phyloP scores from a whole-genome alignment of 2,329 filamentous ascomycete species.

The Curvularia verruculosa region DNA sequence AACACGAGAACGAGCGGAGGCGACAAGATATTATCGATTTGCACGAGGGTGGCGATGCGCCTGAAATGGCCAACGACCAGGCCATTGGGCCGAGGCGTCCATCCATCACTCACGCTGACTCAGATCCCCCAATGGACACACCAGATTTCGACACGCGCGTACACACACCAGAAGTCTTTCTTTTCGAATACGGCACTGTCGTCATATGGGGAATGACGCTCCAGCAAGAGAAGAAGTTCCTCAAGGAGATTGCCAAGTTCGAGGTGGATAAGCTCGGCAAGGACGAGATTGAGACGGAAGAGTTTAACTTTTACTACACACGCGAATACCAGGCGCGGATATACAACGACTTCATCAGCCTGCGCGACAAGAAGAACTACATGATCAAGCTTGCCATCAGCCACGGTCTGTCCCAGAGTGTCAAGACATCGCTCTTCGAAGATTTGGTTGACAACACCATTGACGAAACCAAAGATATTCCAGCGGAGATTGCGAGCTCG shows the following conservation, averaged over 20 bases:
- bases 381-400: slow-evolving; percentile 98
- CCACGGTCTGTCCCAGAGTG: slow-evolving; percentile 91
- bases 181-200: slow-evolving; percentile 97
- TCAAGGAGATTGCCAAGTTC: slow-evolving; percentile 94
- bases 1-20: slow-evolving; percentile 62
- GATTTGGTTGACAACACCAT: slow-evolving; percentile 94
- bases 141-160: slow-evolving; percentile 85
- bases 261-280: slow-evolving; percentile 86
- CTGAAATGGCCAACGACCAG: slow-evolving; percentile 35
- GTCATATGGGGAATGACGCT: slow-evolving; percentile 98
- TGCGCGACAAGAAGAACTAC: slow-evolving; percentile 93
- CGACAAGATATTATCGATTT: slow-evolving; percentile 70
- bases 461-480: slow-evolving; percentile 89
- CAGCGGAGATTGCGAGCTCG: slow-evolving; percentile 87
- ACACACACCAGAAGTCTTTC: slow-evolving; percentile 90
- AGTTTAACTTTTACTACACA: slow-evolving; percentile 99
- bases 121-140: slow-evolving; percentile 49
- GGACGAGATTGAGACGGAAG: slow-evolving; percentile 92
- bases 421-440: slow-evolving; percentile 97
- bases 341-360: slow-evolving; percentile 98
- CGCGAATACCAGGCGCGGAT: slow-evolving; percentile 97
- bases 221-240: slow-evolving; percentile 85
- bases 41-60: slow-evolving; percentile 50
- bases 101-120: slow-evolving; percentile 37
- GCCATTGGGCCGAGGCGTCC: slow-evolving; percentile 33